Percentiles rank a stretch among this genome's conserved stretches.
Evolutionary conservation across 2,329 filamentous ascomycete species (phyloP).

Genomic region (Talaromyces rugulosus): DNA sequence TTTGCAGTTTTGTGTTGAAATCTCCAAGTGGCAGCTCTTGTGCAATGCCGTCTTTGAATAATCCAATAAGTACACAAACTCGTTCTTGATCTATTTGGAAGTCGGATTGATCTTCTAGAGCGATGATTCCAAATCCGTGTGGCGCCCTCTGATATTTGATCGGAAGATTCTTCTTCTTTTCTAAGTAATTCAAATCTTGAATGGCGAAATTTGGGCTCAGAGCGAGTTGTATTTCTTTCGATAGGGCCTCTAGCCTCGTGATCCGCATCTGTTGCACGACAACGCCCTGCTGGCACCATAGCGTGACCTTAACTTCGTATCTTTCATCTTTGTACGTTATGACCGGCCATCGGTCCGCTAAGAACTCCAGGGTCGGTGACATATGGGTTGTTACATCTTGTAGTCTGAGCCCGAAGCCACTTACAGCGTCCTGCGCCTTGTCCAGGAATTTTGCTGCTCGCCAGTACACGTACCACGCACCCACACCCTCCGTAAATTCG

Average conservation of each 20-base stretch:
- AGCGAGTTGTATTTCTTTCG: conserved; percentile 3
- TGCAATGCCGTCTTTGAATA: conserved; percentile 10
- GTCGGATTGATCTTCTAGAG: conserved; percentile 2
- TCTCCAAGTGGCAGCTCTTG: conserved; percentile 2
- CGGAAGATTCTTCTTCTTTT: background rate
- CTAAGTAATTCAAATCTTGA: background rate
- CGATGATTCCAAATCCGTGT: conserved; percentile 11
- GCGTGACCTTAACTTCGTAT: conserved; percentile 1
- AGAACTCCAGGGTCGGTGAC: background rate
- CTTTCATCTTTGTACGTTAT: conserved; percentile 9
- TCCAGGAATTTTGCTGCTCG: background rate
- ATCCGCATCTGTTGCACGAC: conserved; percentile 3
- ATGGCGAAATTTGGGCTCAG: background rate
- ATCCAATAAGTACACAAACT: conserved; percentile 10
- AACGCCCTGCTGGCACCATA: conserved; percentile 5
- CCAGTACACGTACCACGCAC: background rate
- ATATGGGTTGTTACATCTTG: background rate
- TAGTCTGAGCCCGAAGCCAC: background rate
- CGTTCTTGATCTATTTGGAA: background rate
- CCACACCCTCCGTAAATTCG: conserved; percentile 2
- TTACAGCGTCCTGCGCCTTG: conserved; percentile 3
- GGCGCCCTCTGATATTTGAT: conserved; percentile 7
- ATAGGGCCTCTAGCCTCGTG: background rate
- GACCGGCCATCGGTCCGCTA: background rate
- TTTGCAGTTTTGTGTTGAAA: background rate